Evolutionary conservation across 1,139 yeast genomes (phyloP).

Genomic region (Kurtzmaniella natalensis): DNA sequence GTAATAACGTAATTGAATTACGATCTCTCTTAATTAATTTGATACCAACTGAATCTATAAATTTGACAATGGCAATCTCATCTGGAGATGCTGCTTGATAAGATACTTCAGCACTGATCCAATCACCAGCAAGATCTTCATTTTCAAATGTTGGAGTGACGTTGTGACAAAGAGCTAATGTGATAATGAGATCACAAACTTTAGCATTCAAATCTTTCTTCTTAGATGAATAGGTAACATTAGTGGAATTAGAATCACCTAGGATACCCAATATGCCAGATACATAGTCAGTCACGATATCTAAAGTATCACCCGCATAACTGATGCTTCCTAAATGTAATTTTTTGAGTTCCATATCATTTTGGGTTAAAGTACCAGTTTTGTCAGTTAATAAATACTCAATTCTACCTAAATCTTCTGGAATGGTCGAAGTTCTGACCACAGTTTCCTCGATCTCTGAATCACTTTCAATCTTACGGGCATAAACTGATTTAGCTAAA

Average conservation of each 20-base stretch:
- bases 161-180: conserved; percentile 90
- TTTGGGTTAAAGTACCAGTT: conserved; percentile 96
- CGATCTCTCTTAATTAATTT: conserved; percentile 80
- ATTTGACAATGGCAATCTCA: conserved; percentile 94
- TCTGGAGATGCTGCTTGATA: conserved; percentile 99
- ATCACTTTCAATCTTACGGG: conserved; percentile 92
- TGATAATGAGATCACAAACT: conserved; percentile 74
- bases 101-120: conserved; percentile 42
- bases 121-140: conserved; percentile 18
- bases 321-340: conserved; percentile 90
- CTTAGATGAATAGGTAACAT: conserved; percentile 17
- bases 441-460: conserved; percentile 74
- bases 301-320: conserved; percentile 89
- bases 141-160: conserved; percentile 82
- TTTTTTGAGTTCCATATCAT: conserved; percentile 95
- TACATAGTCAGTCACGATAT: conserved; percentile 74
- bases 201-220: conserved; percentile 61
- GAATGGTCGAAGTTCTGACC: conserved; percentile 95
- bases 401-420: conserved; percentile 94
- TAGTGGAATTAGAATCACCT: conserved; percentile 16
- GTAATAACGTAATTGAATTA: conserved; percentile 62
- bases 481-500: conserved; percentile 93
- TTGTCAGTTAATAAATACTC: conserved; percentile 91
- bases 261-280: conserved; percentile 20
- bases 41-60: conserved; percentile 83